phyloP scores from a whole-genome alignment of 2,329 filamentous ascomycete species.

The Apiospora phragmitis region DNA sequence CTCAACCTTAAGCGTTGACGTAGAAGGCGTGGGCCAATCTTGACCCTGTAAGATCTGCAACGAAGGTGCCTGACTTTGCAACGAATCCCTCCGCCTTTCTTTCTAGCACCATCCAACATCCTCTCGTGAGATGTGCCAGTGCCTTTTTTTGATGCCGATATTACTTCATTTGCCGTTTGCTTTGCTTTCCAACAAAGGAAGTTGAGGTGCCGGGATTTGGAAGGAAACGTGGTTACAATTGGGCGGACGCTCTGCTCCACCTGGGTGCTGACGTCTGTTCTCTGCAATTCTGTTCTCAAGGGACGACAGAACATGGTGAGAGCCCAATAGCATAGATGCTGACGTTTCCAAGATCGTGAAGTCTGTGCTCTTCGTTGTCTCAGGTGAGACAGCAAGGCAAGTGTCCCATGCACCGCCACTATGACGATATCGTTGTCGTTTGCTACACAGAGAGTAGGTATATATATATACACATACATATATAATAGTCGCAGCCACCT shows the following conservation, averaged over 20 bases:
- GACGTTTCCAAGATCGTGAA: constrained; percentile 4
- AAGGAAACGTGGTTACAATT: neutral
- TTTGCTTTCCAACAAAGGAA: neutral
- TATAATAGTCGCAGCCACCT: neutral
- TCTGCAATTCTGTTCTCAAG: neutral
- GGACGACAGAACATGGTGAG: neutral
- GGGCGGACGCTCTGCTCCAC: neutral
- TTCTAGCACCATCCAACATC: neutral
- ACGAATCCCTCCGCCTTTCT: neutral
- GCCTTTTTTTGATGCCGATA: neutral
- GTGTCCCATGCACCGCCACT: neutral
- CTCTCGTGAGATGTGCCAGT: neutral
- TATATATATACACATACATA: neutral
- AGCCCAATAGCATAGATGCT: neutral
- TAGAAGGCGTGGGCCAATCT: neutral
- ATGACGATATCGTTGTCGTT: neutral
- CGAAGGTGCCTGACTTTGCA: neutral
- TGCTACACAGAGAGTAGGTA: neutral
- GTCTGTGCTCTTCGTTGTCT: neutral
- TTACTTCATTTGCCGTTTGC: neutral
- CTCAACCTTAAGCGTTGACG: neutral
- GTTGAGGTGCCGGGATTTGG: neutral
- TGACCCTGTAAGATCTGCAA: neutral
- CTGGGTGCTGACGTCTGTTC: neutral
- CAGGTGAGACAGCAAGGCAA: neutral